Percentiles rank a stretch among this genome's conserved stretches.
These are phyloP conservation scores for Neocallimastix lanati DNA, from an alignment of 192 early-diverging fungal genomes.

Conservation along the genomic window DNA sequence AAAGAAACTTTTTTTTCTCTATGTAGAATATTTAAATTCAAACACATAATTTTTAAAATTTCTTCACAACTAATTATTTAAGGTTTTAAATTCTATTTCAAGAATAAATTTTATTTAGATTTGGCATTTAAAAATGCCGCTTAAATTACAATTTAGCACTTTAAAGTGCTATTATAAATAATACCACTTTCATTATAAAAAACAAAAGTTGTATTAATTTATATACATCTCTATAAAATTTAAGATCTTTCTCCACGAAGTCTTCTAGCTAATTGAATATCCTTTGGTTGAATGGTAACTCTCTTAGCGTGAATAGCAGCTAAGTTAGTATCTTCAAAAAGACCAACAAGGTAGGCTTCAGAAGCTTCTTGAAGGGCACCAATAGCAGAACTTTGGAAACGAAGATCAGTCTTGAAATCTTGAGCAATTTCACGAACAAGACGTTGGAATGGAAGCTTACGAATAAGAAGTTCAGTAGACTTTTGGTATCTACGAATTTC, in stretches of 20 bases:
- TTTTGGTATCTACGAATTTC: constrained; percentile 82
- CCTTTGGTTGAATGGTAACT: constrained; percentile 99
- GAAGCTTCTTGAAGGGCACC: constrained; percentile 97
- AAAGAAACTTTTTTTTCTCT: no score
- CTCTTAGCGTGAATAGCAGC: constrained; percentile 82
- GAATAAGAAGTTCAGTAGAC: constrained; percentile 84
- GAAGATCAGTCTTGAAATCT: constrained; percentile 98
- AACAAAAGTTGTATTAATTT: no score
- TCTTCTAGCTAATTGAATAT: constrained; percentile 93
- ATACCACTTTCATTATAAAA: no score
- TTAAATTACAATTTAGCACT: not conserved
- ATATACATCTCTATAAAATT: constrained; percentile 8
- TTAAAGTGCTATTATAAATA: not conserved
- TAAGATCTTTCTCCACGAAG: constrained; percentile 80
- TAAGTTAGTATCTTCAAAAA: constrained; percentile 97
- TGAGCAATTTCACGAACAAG: constrained; percentile 98
- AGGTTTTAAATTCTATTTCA: not conserved
- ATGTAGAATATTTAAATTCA: no score
- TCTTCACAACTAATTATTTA: no score
- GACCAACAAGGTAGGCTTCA: constrained; percentile 76
- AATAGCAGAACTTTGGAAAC: constrained; percentile 98
- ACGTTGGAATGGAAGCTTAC: constrained; percentile 86
- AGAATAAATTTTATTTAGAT: not conserved
- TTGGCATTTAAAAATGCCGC: not conserved
- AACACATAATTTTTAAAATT: no score